These are phyloP conservation scores for Oropetium thomaeum DNA, from an alignment of 176 grass and related monocot genomes.

Conservation along the genomic window DNA sequence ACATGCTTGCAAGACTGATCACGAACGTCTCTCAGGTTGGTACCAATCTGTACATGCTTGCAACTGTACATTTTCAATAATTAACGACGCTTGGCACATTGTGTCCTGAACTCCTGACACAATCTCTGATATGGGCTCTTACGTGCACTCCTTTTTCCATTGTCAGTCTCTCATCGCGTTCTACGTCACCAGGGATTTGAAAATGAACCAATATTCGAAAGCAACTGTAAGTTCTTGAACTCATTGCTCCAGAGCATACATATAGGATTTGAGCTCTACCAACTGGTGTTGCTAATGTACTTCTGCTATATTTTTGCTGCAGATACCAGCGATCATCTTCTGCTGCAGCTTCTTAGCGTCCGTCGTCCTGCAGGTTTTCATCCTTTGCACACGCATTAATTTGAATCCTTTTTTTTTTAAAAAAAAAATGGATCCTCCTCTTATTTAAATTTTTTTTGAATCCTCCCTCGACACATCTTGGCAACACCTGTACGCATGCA, in stretches of 20 bases:
- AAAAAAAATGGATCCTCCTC: too few relatives aligned
- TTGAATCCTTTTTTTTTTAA: too few relatives aligned
- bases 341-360: slow-evolving; percentile 72
- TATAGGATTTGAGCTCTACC: too few relatives aligned
- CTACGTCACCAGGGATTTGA: slow-evolving; percentile 68
- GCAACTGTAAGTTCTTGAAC: slow-evolving; percentile 40
- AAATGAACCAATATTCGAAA: slow-evolving; percentile 66
- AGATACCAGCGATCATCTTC: slow-evolving; percentile 74
- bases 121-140: not conserved
- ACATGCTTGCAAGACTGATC: slow-evolving; percentile 61
- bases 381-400: too few relatives aligned
- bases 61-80: too few relatives aligned
- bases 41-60: too few relatives aligned
- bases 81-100: not conserved
- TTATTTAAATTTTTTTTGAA: too few relatives aligned
- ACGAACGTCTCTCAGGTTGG: slow-evolving; percentile 72
- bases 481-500: not conserved
- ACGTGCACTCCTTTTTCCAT: not conserved
- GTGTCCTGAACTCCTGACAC: not conserved
- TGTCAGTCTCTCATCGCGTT: slow-evolving; percentile 64
- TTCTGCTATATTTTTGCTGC: not conserved
- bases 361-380: slow-evolving; percentile 52
- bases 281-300: not conserved
- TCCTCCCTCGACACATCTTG: not conserved
- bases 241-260: not conserved